phyloP scores from a whole-genome alignment of 2,329 filamentous ascomycete species.

The Trichoderma asperellum region DNA sequence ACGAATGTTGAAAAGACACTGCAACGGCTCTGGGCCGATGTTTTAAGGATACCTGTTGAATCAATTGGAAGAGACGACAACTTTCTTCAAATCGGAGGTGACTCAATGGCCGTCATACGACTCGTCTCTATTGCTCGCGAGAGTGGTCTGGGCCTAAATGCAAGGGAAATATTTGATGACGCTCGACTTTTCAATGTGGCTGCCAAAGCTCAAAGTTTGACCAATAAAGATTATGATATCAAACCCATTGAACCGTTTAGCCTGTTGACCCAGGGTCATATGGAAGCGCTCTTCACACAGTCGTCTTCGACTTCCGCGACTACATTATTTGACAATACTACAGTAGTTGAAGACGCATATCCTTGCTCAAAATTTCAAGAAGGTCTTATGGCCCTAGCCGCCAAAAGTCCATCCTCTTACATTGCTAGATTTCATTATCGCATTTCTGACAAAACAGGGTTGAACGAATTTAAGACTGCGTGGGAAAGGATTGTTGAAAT shows the following conservation, averaged over 20 bases:
- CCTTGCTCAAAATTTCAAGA: conserved; percentile 31
- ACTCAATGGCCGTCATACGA: conserved; percentile 28
- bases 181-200: conserved; percentile 21
- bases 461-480: conserved; percentile 6
- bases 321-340: background rate
- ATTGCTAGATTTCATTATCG: background rate
- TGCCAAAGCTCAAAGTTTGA: background rate
- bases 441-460: background rate
- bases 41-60: conserved; percentile 3
- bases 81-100: conserved; percentile 32
- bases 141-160: conserved; percentile 16
- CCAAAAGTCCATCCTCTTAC: conserved; percentile 26
- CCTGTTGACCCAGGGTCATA: background rate
- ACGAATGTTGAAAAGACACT: background rate
- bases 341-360: conserved; percentile 25
- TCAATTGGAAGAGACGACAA: conserved; percentile 31
- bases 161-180: conserved; percentile 29
- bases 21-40: conserved; percentile 1
- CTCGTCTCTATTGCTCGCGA: conserved; percentile 9
- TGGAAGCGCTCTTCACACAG: background rate
- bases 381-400: conserved; percentile 28
- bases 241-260: background rate
- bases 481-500: conserved; percentile 26
- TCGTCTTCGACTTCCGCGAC: background rate
- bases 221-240: background rate